phyloP scores from a whole-genome alignment of 2,329 filamentous ascomycete genomes.

The Aureobasidium sp. region DNA sequence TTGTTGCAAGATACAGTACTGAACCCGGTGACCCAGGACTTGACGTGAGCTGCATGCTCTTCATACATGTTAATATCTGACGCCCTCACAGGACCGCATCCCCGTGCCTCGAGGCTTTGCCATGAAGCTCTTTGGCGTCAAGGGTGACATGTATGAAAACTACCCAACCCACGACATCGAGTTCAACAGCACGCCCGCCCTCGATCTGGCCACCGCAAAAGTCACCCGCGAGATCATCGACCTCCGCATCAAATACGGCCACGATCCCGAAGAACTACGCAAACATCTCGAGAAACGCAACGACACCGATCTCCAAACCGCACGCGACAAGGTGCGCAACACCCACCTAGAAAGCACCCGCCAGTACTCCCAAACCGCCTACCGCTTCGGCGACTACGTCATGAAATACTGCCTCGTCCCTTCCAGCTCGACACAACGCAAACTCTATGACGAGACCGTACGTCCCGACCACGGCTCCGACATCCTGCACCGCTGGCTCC shows the following conservation, averaged over 20 bases:
- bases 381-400: conserved; percentile 43
- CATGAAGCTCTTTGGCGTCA: conserved; percentile 46
- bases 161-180: conserved; percentile 39
- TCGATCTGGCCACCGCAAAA: conserved; percentile 42
- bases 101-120: conserved; percentile 42
- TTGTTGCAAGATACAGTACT: conserved; percentile 33
- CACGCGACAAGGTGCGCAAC: conserved; percentile 35
- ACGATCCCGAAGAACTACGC: conserved; percentile 34
- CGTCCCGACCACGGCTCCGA: conserved; percentile 32
- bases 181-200: conserved; percentile 43
- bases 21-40: conserved; percentile 35
- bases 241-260: conserved; percentile 35
- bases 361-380: conserved; percentile 43
- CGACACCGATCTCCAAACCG: conserved; percentile 36
- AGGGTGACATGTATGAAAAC: conserved; percentile 36
- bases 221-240: conserved; percentile 40
- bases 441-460: conserved; percentile 34
- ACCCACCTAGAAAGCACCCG: conserved; percentile 34
- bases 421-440: conserved; percentile 34
- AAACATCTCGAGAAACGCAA: conserved; percentile 35
- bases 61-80: not conserved
- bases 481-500: conserved; percentile 35
- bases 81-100: conserved; percentile 29
- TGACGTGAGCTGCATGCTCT: conserved; percentile 23
- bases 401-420: conserved; percentile 44